These are phyloP conservation scores for Cladosporium sp. DNA, from an alignment of 2,329 filamentous ascomycete genomes.

Conservation along the genomic window DNA sequence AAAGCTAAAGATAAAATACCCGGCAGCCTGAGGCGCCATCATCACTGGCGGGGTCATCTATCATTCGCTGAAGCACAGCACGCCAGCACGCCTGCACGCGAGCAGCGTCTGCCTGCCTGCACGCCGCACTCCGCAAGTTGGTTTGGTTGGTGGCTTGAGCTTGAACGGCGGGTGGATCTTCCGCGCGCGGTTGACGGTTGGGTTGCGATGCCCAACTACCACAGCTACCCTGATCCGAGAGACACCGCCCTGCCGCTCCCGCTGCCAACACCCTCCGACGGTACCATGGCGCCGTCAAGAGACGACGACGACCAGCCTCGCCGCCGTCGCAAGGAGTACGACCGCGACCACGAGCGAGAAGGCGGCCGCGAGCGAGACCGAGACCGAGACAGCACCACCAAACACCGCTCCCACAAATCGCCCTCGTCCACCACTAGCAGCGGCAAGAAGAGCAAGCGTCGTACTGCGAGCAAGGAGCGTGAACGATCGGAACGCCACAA, in stretches of 20 bases:
- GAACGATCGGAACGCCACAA: slow-evolving; percentile 27
- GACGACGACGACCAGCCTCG: slow-evolving; percentile 28
- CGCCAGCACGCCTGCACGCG: neutral
- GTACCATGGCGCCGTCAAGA: slow-evolving; percentile 15
- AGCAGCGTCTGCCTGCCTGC: neutral
- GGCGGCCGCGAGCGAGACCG: slow-evolving; percentile 19
- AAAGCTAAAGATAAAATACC: neutral
- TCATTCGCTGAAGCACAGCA: neutral
- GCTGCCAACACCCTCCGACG: slow-evolving; percentile 12
- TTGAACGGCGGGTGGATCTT: slow-evolving; percentile 6
- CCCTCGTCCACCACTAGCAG: slow-evolving; percentile 30
- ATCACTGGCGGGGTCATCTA: neutral
- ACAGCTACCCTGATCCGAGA: slow-evolving; percentile 15
- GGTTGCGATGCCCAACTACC: slow-evolving; percentile 12
- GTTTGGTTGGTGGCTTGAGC: neutral
- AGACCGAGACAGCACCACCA: slow-evolving; percentile 23
- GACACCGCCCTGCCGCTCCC: slow-evolving; percentile 18
- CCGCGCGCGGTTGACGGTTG: neutral
- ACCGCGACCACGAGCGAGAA: slow-evolving; percentile 34
- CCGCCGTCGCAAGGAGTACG: slow-evolving; percentile 33
- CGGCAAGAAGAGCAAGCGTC: slow-evolving; percentile 25
- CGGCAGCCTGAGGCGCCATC: neutral
- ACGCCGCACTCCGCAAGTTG: neutral
- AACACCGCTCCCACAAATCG: slow-evolving; percentile 32
- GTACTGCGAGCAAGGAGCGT: slow-evolving; percentile 30